Evolutionary conservation across 768 basidiomycete genomes (phyloP).

Genomic region (Lactarius akahatsu): DNA sequence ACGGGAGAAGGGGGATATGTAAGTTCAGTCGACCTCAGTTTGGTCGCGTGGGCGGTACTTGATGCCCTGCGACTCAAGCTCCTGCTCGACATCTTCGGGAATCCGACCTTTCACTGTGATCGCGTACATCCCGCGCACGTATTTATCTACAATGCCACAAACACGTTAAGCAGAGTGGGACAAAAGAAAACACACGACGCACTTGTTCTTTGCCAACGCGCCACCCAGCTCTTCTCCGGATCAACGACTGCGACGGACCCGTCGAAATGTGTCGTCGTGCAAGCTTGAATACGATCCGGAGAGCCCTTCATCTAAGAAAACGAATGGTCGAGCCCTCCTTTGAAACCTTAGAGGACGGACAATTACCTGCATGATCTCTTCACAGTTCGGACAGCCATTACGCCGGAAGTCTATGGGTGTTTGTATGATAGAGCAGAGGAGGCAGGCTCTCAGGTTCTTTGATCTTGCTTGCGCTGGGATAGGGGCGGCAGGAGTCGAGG

Average conservation of each 20-base stretch:
- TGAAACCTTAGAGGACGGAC: background rate
- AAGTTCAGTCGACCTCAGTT: constrained; percentile 60
- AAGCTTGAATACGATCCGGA: constrained; percentile 75
- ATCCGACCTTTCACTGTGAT: constrained; percentile 83
- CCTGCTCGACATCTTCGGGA: constrained; percentile 81
- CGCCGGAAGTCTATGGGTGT: constrained; percentile 79
- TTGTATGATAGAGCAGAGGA: constrained; percentile 91
- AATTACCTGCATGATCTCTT: constrained; percentile 84
- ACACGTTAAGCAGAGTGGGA: constrained; percentile 4
- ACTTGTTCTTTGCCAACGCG: constrained; percentile 95
- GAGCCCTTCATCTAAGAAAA: constrained; percentile 77
- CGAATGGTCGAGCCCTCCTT: too few species aligned
- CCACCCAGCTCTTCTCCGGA: constrained; percentile 91
- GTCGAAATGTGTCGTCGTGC: constrained; percentile 92
- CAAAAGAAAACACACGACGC: constrained; percentile 34
- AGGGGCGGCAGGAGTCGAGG: constrained; percentile 31
- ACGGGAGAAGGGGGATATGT: background rate
- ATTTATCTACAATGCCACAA: constrained; percentile 61
- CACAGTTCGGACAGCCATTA: constrained; percentile 94
- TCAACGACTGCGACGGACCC: constrained; percentile 87
- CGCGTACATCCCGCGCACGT: constrained; percentile 90
- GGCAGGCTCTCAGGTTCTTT: constrained; percentile 83
- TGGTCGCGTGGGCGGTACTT: constrained; percentile 85
- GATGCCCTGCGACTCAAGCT: constrained; percentile 73
- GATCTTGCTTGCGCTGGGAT: constrained; percentile 63